These are phyloP conservation scores for Aspergillus indologenus DNA, from an alignment of 495 filamentous ascomycete species.

Conservation along the genomic window DNA sequence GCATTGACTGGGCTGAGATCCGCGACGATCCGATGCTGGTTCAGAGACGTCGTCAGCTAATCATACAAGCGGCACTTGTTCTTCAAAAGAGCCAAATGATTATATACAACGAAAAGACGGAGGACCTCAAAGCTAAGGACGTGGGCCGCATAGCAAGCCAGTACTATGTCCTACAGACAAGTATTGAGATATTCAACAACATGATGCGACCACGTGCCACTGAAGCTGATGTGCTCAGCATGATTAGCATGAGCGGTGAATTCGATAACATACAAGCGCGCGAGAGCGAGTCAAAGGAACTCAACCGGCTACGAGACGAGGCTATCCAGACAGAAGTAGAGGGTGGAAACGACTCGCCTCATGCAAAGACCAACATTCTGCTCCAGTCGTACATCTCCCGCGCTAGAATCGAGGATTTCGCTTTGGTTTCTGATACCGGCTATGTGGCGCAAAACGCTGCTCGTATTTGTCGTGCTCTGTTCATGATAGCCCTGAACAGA, in stretches of 20 bases:
- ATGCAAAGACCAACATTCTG: constrained; percentile 92
- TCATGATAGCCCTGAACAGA: constrained; percentile 94
- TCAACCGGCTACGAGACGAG: constrained; percentile 62
- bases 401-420: constrained; percentile 85
- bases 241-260: constrained; percentile 95
- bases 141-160: constrained; percentile 96
- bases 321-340: constrained; percentile 68
- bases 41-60: constrained; percentile 72
- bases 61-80: constrained; percentile 80
- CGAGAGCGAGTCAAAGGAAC: constrained; percentile 80
- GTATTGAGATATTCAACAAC: constrained; percentile 91
- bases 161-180: constrained; percentile 89
- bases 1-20: constrained; percentile 93
- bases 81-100: constrained; percentile 96
- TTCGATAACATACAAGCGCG: constrained; percentile 95
- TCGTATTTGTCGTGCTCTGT: constrained; percentile 89
- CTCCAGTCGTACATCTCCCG: constrained; percentile 94
- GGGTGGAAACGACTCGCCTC: constrained; percentile 70
- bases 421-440: constrained; percentile 81
- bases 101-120: constrained; percentile 90
- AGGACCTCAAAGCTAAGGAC: constrained; percentile 88
- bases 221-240: constrained; percentile 85
- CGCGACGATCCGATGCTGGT: constrained; percentile 82
- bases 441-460: constrained; percentile 96
- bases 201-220: constrained; percentile 78